phyloP scores from a whole-genome alignment of 73 alveolate genomes.

The Paramecium octaurelia region DNA sequence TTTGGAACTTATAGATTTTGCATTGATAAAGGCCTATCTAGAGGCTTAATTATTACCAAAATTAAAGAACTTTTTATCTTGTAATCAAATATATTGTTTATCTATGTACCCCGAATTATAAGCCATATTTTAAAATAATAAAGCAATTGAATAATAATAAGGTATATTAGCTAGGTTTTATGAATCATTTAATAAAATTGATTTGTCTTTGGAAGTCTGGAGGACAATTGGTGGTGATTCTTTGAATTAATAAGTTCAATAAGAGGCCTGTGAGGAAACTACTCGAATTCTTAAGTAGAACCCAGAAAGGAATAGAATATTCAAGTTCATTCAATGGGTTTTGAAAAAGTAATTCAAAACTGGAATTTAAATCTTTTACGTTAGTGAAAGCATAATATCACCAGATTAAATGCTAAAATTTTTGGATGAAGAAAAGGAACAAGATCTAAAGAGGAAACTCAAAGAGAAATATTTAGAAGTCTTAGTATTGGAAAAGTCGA shows the following conservation, averaged over 20 bases:
- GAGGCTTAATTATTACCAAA: neutral
- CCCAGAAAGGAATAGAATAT: constrained; percentile 33
- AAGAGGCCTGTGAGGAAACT: constrained; percentile 45
- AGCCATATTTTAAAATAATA: neutral
- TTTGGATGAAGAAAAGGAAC: constrained; percentile 15
- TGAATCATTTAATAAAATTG: constrained; percentile 44
- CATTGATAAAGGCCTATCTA: constrained; percentile 15
- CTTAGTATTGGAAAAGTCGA: constrained; percentile 11
- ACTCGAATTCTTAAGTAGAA: neutral
- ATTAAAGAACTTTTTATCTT: neutral
- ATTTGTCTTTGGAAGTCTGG: constrained; percentile 26
- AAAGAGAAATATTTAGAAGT: constrained; percentile 43
- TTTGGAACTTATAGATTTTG: constrained; percentile 33
- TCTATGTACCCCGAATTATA: constrained; percentile 5
- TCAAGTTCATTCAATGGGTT: constrained; percentile 17
- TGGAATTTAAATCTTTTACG: neutral
- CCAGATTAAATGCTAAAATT: constrained; percentile 35
- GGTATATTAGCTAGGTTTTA: constrained; percentile 41
- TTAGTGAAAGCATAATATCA: neutral
- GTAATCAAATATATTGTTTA: constrained; percentile 24
- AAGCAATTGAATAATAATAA: neutral
- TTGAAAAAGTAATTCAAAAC: neutral
- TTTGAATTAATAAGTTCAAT: neutral
- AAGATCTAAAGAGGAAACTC: neutral
- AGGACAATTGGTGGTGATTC: constrained; percentile 40